Conservation (phyloP, 768 basidiomycete species). For the Boletus huronensis region DNA sequence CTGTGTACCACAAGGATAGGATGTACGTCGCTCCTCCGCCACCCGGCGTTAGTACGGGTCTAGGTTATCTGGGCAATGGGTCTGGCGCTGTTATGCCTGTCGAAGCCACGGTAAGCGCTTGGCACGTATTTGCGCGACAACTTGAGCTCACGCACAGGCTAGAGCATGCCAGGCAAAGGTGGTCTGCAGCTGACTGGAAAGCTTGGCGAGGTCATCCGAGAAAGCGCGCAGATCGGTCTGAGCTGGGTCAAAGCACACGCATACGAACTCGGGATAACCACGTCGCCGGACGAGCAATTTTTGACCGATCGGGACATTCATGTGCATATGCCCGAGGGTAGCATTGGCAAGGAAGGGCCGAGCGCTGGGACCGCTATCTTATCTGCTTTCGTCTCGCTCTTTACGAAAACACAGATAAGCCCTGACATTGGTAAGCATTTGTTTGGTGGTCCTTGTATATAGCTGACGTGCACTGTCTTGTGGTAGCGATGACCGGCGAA, state of each 20-base stretch:
- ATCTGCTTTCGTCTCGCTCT: conserved; percentile 86
- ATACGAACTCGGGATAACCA: conserved; percentile 82
- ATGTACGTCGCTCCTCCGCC: conserved; percentile 81
- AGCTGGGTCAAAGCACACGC: conserved; percentile 94
- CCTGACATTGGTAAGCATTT: conserved; percentile 78
- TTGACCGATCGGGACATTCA: conserved; percentile 87
- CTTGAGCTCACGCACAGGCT: background rate
- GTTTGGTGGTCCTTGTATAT: background rate
- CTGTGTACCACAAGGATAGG: conserved; percentile 91
- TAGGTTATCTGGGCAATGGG: conserved; percentile 96
- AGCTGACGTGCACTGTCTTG: background rate
- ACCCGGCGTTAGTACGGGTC: conserved; percentile 89
- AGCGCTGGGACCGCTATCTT: conserved; percentile 94
- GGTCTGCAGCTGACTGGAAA: conserved; percentile 91
- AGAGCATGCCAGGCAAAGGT: conserved; percentile 98
- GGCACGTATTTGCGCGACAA: background rate
- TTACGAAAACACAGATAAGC: conserved; percentile 78
- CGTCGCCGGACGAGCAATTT: conserved; percentile 66
- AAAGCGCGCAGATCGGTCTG: conserved; percentile 92
- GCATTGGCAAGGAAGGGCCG: conserved; percentile 92
- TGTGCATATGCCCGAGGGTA: conserved; percentile 96
- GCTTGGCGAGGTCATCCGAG: conserved; percentile 95
- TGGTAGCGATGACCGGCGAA: conserved; percentile 93
- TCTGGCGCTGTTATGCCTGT: conserved; percentile 97
- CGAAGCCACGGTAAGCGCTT: conserved; percentile 75